Evolutionary conservation across 495 filamentous ascomycete genomes (phyloP), one percentile per base, ranked within the genome.

Genomic region (Filosporella fistucella): DNA sequence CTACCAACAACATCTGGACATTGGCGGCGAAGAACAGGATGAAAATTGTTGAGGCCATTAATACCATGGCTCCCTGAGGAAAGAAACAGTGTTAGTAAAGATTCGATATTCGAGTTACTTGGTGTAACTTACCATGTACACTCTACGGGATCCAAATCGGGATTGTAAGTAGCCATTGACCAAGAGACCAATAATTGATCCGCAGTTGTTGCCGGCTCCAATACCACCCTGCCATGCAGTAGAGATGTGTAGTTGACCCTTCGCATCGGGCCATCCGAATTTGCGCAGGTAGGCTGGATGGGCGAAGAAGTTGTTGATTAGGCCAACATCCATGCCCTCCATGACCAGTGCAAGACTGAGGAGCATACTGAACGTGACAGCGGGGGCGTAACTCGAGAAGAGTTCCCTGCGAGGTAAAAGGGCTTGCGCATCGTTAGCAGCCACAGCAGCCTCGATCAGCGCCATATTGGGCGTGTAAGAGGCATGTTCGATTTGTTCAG

Each of bases 1-100:
- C 85, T 6, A 80, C 77, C 8, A 88, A 73, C 12, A 91, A 70
- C 3, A 78, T 70, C 50, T 81, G 70, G 22, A 89, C 72, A 53
- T 77, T 85, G 33, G 78, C 76, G 7, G 84, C 82, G 8, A 82
- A 87, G 69, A 89, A 89, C 62, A 85, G 83, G 60, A 88, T 80
- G 5, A 81, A 66, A 17, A 78, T 86, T 71, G 83, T 84, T 5
- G 74, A 78, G 13, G 65, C 74, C 48, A 88, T 63, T 12, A 82
- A 59, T 14, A 77, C 53, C 42, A 89, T 68, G 51, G 67, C 69
- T 2, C 30, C 52, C n/a, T n/a, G n/a, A n/a, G n/a, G n/a, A n/a
- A n/a, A n/a, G n/a, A n/a, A n/a, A n/a, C n/a, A n/a, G n/a, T n/a
- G n/a, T n/a, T n/a, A n/a, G n/a, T n/a, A n/a, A n/a, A n/a, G n/a